Evolutionary conservation across 2,329 filamentous ascomycete genomes (phyloP).

Genomic region (Trichoderma semiorbis): DNA sequence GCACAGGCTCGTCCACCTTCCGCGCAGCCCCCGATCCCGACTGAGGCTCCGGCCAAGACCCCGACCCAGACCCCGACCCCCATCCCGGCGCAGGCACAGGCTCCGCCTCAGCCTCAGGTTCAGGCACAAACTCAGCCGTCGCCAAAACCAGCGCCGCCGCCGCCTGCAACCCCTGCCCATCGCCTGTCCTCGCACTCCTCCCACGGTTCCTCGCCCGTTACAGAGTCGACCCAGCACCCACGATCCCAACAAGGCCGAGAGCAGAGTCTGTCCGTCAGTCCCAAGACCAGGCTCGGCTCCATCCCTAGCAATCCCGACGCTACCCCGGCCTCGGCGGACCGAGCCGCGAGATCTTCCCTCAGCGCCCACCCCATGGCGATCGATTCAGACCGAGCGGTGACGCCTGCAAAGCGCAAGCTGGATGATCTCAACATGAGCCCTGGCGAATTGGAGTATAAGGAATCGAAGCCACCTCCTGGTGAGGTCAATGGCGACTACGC

Average conservation of each 20-base stretch:
- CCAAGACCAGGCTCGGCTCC: conserved; percentile 64
- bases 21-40: background rate
- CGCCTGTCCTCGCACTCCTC: conserved; percentile 34
- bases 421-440: conserved; percentile 42
- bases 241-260: conserved; percentile 62
- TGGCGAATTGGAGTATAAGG: conserved; percentile 49
- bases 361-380: conserved; percentile 28
- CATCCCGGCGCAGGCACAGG: conserved; percentile 22
- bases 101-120: conserved; percentile 17
- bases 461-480: conserved; percentile 47
- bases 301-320: conserved; percentile 43
- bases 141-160: conserved; percentile 28
- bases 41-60: conserved; percentile 19
- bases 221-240: conserved; percentile 46
- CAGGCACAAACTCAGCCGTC: conserved; percentile 31
- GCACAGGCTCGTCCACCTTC: background rate
- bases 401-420: conserved; percentile 41
- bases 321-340: conserved; percentile 24
- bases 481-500: conserved; percentile 43
- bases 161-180: conserved; percentile 34
- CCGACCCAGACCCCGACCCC: conserved; percentile 20
- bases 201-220: conserved; percentile 42
- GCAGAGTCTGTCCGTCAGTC: conserved; percentile 70
- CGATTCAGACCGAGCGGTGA: conserved; percentile 32
- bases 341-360: conserved; percentile 26